phyloP scores from a whole-genome alignment of 2,329 filamentous ascomycete genomes.

The Lecanicillium sp. region DNA sequence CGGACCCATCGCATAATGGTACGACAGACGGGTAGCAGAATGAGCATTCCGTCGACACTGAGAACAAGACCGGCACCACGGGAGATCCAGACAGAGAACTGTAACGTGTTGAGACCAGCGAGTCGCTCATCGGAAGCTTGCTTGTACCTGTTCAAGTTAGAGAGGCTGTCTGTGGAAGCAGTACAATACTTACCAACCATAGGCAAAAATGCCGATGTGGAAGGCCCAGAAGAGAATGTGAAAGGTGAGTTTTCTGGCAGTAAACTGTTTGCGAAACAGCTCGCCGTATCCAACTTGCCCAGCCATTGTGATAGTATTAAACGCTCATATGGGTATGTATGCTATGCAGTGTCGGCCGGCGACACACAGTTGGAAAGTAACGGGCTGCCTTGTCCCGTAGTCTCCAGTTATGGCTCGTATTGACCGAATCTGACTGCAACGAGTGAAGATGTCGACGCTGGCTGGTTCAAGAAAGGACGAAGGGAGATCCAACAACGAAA shows the following conservation, averaged over 20 bases:
- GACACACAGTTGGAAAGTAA: conserved; percentile 28
- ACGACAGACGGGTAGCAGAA: conserved; percentile 89
- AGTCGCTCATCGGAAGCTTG: conserved; percentile 65
- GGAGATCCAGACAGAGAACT: conserved; percentile 92
- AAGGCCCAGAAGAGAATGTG: conserved; percentile 75
- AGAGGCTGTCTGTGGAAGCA: not conserved
- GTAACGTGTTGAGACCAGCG: conserved; percentile 70
- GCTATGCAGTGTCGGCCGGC: conserved; percentile 49
- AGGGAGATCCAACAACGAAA: not conserved
- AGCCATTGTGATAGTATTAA: conserved; percentile 26
- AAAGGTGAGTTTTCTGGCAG: conserved; percentile 66
- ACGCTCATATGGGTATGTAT: conserved; percentile 14
- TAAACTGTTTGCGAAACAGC: conserved; percentile 59
- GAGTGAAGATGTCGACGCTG: not conserved
- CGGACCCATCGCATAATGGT: conserved; percentile 79
- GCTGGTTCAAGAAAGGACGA: not conserved
- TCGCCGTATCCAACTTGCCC: conserved; percentile 37
- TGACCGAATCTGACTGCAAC: not conserved
- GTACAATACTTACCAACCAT: conserved; percentile 68
- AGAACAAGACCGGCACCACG: conserved; percentile 85
- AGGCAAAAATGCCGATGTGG: conserved; percentile 72
- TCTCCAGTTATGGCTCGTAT: conserved; percentile 17
- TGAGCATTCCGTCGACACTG: conserved; percentile 77
- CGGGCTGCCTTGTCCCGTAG: not conserved
- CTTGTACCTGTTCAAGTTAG: conserved; percentile 58